Percentiles rank a stretch among this genome's conserved stretches.
Evolutionary conservation across 1,284 basidiomycete species (phyloP).

Genomic region (Caloboletus firmus): DNA sequence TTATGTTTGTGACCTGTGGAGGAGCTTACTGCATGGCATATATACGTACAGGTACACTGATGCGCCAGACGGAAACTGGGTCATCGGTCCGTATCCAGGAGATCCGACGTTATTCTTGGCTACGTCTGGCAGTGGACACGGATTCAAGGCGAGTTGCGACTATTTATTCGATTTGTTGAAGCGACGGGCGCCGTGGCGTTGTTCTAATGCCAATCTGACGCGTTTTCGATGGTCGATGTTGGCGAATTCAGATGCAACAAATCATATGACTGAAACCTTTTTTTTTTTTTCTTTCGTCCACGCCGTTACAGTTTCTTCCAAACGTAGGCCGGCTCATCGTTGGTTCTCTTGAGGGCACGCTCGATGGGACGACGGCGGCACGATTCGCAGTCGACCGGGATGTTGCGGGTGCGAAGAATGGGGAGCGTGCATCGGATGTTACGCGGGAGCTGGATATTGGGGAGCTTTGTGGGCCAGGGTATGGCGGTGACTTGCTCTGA

Average conservation of each 20-base stretch:
- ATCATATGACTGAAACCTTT: not conserved
- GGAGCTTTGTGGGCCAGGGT: conserved; percentile 52
- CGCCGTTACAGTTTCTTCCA: conserved; percentile 78
- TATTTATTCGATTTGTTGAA: not conserved
- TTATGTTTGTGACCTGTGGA: not conserved
- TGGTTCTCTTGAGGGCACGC: conserved; percentile 65
- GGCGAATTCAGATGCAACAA: no score
- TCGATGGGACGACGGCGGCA: conserved; percentile 48
- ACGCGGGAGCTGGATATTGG: conserved; percentile 45
- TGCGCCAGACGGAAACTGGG: conserved; percentile 74
- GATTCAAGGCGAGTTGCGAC: conserved; percentile 63
- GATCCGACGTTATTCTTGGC: conserved; percentile 65
- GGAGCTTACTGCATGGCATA: not conserved
- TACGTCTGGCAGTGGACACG: conserved; percentile 80
- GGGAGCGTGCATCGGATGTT: conserved; percentile 35
- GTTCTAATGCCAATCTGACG: not conserved
- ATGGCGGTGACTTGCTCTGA: conserved; percentile 21
- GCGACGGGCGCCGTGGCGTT: not conserved
- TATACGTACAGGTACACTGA: conserved; percentile 79
- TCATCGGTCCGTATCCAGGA: conserved; percentile 66
- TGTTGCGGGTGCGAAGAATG: conserved; percentile 28
- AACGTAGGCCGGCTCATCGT: conserved; percentile 76
- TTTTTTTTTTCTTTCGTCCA: not conserved
- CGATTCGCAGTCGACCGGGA: conserved; percentile 56
- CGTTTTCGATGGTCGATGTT: not conserved